A percentile compares a stretch with the other conserved stretches of the same genome.
These are phyloP conservation scores for Neopestalotiopsis rosae DNA, from an alignment of 2,329 filamentous ascomycete species.

Conservation along the genomic window DNA sequence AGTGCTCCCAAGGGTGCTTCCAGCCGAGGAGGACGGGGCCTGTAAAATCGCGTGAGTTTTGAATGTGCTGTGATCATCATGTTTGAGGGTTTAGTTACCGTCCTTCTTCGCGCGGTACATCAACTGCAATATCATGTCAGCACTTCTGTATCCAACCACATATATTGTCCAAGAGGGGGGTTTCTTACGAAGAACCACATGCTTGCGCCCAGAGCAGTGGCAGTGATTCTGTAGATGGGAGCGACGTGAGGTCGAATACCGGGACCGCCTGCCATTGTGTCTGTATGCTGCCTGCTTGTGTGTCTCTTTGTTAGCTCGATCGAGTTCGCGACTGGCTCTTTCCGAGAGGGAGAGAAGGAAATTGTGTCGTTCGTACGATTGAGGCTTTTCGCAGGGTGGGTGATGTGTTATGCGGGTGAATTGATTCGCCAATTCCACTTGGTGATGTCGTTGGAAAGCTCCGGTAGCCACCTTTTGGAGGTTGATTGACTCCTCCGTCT, in stretches of 20 bases:
- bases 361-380: not conserved
- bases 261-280: slow-evolving; percentile 40
- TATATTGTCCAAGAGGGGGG: not conserved
- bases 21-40: slow-evolving; percentile 82
- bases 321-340: not conserved
- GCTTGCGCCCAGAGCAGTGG: slow-evolving; percentile 86
- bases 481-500: slow-evolving; percentile 1
- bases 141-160: not conserved
- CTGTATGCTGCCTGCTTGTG: slow-evolving; percentile 22
- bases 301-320: not conserved
- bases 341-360: not conserved
- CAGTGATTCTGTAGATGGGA: slow-evolving; percentile 79
- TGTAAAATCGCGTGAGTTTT: slow-evolving; percentile 35
- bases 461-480: not conserved
- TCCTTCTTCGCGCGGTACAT: slow-evolving; percentile 98
- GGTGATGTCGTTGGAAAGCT: slow-evolving; percentile 8
- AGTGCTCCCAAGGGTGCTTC: slow-evolving; percentile 98
- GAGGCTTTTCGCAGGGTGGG: slow-evolving; percentile 11
- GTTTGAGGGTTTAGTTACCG: slow-evolving; percentile 54
- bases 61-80: not conserved
- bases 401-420: slow-evolving; percentile 11
- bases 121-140: slow-evolving; percentile 60
- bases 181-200: slow-evolving; percentile 98
- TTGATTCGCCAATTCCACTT: slow-evolving; percentile 8
- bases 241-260: slow-evolving; percentile 52